Base-by-base conservation (phyloP, 2,329 filamentous ascomycete genomes). In the Botrytis medusae region DNA sequence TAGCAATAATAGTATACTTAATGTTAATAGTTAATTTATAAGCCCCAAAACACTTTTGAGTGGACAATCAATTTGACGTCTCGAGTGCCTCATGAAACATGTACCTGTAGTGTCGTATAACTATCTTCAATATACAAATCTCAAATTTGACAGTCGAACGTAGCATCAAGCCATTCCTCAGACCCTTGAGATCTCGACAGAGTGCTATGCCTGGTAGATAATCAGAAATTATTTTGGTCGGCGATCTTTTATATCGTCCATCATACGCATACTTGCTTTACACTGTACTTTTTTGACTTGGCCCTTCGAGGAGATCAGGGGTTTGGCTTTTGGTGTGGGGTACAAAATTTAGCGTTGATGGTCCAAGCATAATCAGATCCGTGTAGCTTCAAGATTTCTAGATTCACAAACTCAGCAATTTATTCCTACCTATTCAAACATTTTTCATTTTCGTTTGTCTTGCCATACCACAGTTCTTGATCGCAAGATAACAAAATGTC, bases 351-450 rank as follows among this genome's bases (percentile, higher is more conserved):
- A 42, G 65, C n/a, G 20, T 20, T 29, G 14, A 42, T 32, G 34
- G 65, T 57, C 48, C 65, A 51, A 57, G 65, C 65, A 44, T 37
- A 42, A 57, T 57, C 25, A 37, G 18, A 42, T 42, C 37, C 29
- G 32, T 62, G 51, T 57, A 57, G 65, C n/a, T 69, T 44, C 65
- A 69, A 42, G n/a, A 68, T 57, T 40, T 42, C 65, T 57, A 42
- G 34, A 57, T 69, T 42, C 65, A 29, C 37, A 68, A 54, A 42
- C 29, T 37, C 46, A 69, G 46, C 34, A 68, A 57, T 57, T 42
- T n/a, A 68, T 57, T 57, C 34, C 51, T 29, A 68, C 48, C 25
- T 29, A 32, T 57, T 29, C 2, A 14, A 29, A 29, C 46, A 68
- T 54, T 54, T 18, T 54, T 29, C 32, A 54, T n/a, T 67, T 40